phyloP scores from a whole-genome alignment of 2,329 filamentous ascomycete species.

The Phialophora expanda region DNA sequence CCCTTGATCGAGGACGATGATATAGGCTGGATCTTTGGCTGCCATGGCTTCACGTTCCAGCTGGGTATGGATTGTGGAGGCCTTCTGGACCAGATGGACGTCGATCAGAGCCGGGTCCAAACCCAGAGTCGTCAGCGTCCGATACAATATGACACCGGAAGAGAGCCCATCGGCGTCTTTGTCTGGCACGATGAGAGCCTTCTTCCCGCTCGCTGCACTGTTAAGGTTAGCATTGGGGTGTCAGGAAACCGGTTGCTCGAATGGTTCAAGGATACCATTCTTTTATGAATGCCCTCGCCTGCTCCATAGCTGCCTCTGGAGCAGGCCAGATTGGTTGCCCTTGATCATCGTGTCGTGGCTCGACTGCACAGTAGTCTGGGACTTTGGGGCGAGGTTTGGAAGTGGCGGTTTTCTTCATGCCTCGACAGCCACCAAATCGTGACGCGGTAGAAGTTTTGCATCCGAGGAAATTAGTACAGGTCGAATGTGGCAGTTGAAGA shows the following conservation, averaged over 20 bases:
- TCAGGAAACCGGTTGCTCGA: not conserved
- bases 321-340: conserved; percentile 67
- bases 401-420: conserved; percentile 36
- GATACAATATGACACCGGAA: conserved; percentile 67
- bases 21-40: conserved; percentile 57
- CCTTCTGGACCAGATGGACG: conserved; percentile 65
- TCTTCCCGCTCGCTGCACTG: conserved; percentile 59
- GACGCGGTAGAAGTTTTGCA: not conserved
- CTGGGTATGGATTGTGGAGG: conserved; percentile 62
- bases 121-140: conserved; percentile 64
- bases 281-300: conserved; percentile 61
- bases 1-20: conserved; percentile 71
- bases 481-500: not conserved
- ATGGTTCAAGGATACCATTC: conserved; percentile 57
- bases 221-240: conserved; percentile 16
- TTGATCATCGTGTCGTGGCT: conserved; percentile 45
- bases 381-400: conserved; percentile 37
- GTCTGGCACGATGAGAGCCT: conserved; percentile 67
- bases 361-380: conserved; percentile 42
- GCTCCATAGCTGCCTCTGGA: conserved; percentile 59
- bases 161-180: conserved; percentile 72
- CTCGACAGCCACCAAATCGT: conserved; percentile 23
- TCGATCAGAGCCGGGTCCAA: conserved; percentile 59
- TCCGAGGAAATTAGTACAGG: not conserved
- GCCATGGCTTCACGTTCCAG: conserved; percentile 59